Percentiles rank a stretch among this genome's conserved stretches.
phyloP scores from a whole-genome alignment of 2,329 filamentous ascomycete genomes.

The Coniochaeta sp. region DNA sequence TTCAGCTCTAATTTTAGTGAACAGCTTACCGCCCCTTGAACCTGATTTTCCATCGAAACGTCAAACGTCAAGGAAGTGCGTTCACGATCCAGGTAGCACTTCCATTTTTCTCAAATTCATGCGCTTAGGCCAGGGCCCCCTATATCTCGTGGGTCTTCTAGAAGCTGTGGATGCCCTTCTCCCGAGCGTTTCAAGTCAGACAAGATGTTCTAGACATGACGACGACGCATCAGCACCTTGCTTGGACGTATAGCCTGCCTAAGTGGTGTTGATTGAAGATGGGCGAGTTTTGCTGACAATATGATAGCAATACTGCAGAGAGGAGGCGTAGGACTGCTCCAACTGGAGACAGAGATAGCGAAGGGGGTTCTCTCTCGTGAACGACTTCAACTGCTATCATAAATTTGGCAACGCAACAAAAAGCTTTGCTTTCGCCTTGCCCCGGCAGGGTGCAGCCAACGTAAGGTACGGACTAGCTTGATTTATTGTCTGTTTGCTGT shows the following conservation, averaged over 20 bases:
- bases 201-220: not conserved
- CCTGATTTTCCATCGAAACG: not conserved
- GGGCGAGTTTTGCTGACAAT: not conserved
- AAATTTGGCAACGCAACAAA: too few relatives aligned
- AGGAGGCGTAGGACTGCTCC: too few relatives aligned
- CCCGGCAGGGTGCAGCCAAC: too few relatives aligned
- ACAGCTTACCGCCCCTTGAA: too few relatives aligned
- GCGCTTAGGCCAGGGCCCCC: not conserved
- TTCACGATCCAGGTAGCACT: not conserved
- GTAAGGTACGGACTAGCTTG: not conserved
- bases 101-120: not conserved
- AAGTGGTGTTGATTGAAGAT: too few relatives aligned
- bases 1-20: not conserved
- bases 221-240: too few relatives aligned
- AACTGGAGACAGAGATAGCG: too few relatives aligned
- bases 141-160: not conserved
- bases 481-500: not conserved
- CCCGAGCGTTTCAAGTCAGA: not conserved
- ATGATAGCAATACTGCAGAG: not conserved
- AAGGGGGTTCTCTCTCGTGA: too few relatives aligned
- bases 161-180: conserved; percentile 1
- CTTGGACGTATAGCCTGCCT: too few relatives aligned
- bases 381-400: too few relatives aligned
- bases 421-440: too few relatives aligned
- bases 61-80: not conserved